phyloP scores from a whole-genome alignment of 805 yeast genomes.

The Metschnikowia orientalis region DNA sequence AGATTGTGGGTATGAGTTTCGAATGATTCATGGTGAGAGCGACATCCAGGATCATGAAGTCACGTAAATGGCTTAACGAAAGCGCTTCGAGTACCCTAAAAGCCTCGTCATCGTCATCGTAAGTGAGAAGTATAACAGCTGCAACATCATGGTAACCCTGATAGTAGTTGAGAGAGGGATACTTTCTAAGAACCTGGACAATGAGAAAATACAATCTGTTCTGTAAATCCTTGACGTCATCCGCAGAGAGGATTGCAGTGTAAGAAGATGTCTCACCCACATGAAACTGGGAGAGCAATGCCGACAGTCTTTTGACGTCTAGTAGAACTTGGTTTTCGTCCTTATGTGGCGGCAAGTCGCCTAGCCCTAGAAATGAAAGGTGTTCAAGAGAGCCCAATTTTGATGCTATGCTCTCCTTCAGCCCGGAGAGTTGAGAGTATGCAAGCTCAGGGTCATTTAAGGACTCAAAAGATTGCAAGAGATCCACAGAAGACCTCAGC shows the following conservation, averaged over 20 bases:
- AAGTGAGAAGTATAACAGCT: constrained; percentile 56
- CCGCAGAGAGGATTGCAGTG: constrained; percentile 30
- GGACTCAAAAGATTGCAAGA: no score
- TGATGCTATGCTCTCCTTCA: no score
- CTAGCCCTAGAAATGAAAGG: constrained; percentile 6
- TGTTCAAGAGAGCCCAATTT: neutral
- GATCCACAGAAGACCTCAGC: no score
- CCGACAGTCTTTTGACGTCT: constrained; percentile 74
- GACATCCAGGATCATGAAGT: constrained; percentile 75
- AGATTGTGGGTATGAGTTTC: constrained; percentile 57
- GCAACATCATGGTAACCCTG: constrained; percentile 94
- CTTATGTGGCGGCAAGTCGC: constrained; percentile 45
- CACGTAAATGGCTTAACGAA: constrained; percentile 64
- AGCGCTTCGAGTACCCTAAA: constrained; percentile 50
- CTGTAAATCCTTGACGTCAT: constrained; percentile 34
- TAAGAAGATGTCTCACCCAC: constrained; percentile 22
- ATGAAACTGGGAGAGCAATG: constrained; percentile 28
- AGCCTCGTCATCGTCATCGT: constrained; percentile 33
- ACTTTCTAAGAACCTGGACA: constrained; percentile 49
- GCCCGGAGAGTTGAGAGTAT: no score
- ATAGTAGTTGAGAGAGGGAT: constrained; percentile 68
- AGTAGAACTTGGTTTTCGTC: constrained; percentile 78
- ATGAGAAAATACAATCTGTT: constrained; percentile 42
- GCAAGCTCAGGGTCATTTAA: no score
- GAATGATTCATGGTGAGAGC: constrained; percentile 64